Conservation (phyloP, 441 rosid genomes). For the Erodium moschatum region DNA sequence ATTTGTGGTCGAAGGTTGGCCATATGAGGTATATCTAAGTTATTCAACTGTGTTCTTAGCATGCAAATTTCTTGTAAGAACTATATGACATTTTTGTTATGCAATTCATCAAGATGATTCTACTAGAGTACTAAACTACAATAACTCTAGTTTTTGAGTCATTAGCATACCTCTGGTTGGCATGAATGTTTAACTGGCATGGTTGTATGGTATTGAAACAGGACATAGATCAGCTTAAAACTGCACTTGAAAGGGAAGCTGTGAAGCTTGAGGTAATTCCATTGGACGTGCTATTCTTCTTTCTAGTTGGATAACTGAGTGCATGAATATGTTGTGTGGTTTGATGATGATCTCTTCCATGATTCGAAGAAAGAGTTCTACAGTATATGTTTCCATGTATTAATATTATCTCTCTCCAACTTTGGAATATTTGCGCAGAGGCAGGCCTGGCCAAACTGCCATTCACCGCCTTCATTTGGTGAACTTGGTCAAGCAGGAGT, state of each 20-base stretch:
- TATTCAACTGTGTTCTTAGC: slow-evolving; percentile 5
- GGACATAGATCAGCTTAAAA: slow-evolving; percentile 49
- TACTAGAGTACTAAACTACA: neutral
- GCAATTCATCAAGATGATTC: too few species aligned
- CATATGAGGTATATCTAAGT: slow-evolving; percentile 43
- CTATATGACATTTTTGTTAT: too few species aligned
- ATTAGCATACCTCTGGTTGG: too few species aligned
- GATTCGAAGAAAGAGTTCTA: neutral
- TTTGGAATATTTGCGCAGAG: slow-evolving; percentile 27
- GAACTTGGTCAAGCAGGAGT: slow-evolving; percentile 30
- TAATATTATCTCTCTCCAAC: neutral
- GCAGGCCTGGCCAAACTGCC: slow-evolving; percentile 45
- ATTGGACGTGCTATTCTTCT: slow-evolving; percentile 4
- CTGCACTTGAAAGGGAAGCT: slow-evolving; percentile 51
- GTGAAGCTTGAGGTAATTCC: slow-evolving; percentile 50
- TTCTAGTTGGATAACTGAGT: neutral
- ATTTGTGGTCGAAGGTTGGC: slow-evolving; percentile 78
- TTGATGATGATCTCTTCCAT: neutral
- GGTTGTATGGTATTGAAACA: slow-evolving; percentile 21
- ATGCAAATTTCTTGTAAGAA: neutral
- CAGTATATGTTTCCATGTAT: neutral
- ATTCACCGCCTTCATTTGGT: slow-evolving; percentile 39
- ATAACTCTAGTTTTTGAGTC: neutral
- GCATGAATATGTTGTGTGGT: neutral
- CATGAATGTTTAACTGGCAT: neutral